These are phyloP conservation scores for Ophiostoma ips DNA, from an alignment of 2,329 filamentous ascomycete species.

Conservation along the genomic window DNA sequence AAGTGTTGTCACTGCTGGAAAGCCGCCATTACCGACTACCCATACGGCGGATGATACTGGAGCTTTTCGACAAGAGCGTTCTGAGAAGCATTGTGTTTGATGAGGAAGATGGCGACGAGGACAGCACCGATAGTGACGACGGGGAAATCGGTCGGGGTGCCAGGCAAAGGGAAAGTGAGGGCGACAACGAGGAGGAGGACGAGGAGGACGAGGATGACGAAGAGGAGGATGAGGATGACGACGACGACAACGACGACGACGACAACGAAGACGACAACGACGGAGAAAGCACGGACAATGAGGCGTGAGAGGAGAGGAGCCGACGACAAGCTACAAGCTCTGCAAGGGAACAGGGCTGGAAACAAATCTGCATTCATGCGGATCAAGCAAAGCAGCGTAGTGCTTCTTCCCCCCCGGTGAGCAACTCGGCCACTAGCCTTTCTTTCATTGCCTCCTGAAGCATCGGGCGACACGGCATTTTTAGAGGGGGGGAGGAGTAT, in stretches of 20 bases:
- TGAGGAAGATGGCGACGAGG: conserved; percentile 41
- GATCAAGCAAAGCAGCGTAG: no score
- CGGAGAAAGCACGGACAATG: conserved; percentile 12
- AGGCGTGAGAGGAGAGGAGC: not conserved
- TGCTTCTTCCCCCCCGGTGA: no score
- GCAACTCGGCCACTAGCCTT: no score
- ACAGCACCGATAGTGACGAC: conserved; percentile 33
- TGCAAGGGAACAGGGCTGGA: not conserved
- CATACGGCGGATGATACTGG: conserved; percentile 79
- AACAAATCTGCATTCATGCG: no score
- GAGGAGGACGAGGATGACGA: conserved; percentile 10
- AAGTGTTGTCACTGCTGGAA: conserved; percentile 73
- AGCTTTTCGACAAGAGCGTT: conserved; percentile 85
- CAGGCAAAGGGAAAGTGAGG: conserved; percentile 18
- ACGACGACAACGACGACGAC: not conserved
- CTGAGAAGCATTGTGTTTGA: conserved; percentile 74
- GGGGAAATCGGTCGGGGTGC: no score
- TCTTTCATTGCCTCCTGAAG: no score
- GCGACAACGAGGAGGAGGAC: conserved; percentile 14
- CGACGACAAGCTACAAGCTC: not conserved
- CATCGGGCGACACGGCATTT: no score
- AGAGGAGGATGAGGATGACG: conserved; percentile 6
- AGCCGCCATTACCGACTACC: conserved; percentile 79
- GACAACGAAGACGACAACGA: conserved; percentile 10
- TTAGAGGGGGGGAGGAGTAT: no score